Percentiles rank a stretch among this genome's conserved stretches.
Conservation (phyloP, 2,329 filamentous ascomycete species). For the Cordyceps fumosorosea region DNA sequence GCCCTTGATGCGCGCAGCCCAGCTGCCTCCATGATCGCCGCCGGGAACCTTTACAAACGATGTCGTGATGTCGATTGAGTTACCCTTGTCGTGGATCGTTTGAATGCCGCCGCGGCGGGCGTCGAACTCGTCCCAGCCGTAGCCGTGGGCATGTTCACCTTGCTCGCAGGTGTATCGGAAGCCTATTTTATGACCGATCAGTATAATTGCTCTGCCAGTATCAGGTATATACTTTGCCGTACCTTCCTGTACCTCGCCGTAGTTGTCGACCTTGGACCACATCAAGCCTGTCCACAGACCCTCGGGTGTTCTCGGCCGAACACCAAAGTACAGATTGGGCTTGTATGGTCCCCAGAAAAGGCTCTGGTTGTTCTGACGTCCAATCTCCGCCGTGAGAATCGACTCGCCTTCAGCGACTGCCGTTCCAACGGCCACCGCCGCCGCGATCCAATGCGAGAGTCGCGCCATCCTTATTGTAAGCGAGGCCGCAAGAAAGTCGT, state of each 20-base stretch:
- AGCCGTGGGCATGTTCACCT: conserved; percentile 85
- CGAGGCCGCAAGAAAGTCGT: background rate
- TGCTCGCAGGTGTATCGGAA: conserved; percentile 96
- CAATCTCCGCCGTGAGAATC: conserved; percentile 43
- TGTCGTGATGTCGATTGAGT: conserved; percentile 84
- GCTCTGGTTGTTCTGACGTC: conserved; percentile 65
- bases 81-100: conserved; percentile 83
- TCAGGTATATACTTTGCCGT: conserved; percentile 25
- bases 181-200: conserved; percentile 40
- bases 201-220: background rate
- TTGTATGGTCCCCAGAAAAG: conserved; percentile 95
- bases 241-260: conserved; percentile 69
- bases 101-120: conserved; percentile 80
- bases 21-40: conserved; percentile 78
- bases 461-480: conserved; percentile 22
- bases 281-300: conserved; percentile 77
- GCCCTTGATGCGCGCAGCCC: conserved; percentile 85
- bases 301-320: conserved; percentile 73
- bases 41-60: conserved; percentile 91
- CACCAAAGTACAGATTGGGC: conserved; percentile 89
- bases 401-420: conserved; percentile 25
- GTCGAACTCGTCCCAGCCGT: conserved; percentile 98
- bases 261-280: conserved; percentile 83
- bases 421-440: conserved; percentile 22
- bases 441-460: conserved; percentile 26